Conservation (phyloP, 1,284 basidiomycete species). For the Exsudoporus floridanus region DNA sequence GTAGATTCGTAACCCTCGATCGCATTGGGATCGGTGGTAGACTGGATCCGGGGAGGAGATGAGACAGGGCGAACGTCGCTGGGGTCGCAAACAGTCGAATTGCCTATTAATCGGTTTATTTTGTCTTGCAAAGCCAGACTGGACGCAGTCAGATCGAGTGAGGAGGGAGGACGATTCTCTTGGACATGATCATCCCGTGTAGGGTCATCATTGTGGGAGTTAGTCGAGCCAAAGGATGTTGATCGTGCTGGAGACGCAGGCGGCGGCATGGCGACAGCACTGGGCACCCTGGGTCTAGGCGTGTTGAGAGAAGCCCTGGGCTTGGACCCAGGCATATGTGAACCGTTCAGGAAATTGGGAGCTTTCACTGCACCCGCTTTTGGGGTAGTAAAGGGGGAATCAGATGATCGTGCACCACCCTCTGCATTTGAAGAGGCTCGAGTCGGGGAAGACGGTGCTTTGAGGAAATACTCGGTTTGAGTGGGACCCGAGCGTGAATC, state of each 20-base stretch:
- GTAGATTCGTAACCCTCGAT: conserved; percentile 37
- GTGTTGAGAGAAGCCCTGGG: conserved; percentile 51
- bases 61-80: conserved; percentile 7
- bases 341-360: conserved; percentile 39
- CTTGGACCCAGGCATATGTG: conserved; percentile 42
- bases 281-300: conserved; percentile 65
- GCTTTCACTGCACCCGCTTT: conserved; percentile 46
- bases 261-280: conserved; percentile 75
- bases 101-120: conserved; percentile 45
- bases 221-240: conserved; percentile 34
- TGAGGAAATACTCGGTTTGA: conserved; percentile 27
- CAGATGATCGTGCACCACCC: conserved; percentile 24
- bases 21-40: conserved; percentile 34
- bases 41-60: conserved; percentile 11
- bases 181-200: conserved; percentile 15
- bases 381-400: conserved; percentile 64
- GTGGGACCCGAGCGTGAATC: conserved; percentile 42
- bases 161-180: conserved; percentile 24
- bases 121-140: conserved; percentile 51
- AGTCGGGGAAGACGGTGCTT: conserved; percentile 29
- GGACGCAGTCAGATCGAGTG: conserved; percentile 42
- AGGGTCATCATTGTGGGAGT: conserved; percentile 35
- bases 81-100: conserved; percentile 21
- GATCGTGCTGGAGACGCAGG: conserved; percentile 56
- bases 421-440: conserved; percentile 25